Evolutionary conservation across 345 rosid species (phyloP).

Genomic region (Cardamine resedifolia): DNA sequence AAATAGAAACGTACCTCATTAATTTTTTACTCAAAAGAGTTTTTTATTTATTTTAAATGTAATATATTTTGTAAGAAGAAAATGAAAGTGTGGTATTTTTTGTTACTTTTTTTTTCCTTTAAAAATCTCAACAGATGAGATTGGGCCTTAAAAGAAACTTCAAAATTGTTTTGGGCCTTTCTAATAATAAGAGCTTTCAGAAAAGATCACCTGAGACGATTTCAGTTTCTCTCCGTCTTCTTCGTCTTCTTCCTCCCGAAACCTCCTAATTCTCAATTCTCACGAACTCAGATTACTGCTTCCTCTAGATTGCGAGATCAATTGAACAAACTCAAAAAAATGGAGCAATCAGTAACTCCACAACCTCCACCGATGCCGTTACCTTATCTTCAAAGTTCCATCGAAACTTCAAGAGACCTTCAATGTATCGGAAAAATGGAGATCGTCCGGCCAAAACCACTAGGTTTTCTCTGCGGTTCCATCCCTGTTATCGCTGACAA

Average conservation of each 20-base stretch:
- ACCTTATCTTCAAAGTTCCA: conserved; percentile 38
- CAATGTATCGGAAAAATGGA: conserved; percentile 82
- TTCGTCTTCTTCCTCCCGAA: neutral
- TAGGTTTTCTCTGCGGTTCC: conserved; percentile 90
- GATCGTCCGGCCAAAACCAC: conserved; percentile 64
- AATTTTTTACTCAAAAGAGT: no score
- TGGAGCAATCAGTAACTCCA: neutral
- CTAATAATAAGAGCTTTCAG: neutral
- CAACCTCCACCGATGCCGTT: neutral
- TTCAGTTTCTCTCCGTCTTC: neutral
- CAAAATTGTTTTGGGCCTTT: neutral
- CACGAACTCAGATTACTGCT: neutral
- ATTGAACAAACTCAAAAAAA: neutral
- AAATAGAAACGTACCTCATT: no score
- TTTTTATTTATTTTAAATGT: no score
- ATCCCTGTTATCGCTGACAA: conserved; percentile 85
- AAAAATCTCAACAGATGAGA: no score
- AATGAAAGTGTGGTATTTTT: no score
- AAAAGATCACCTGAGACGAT: neutral
- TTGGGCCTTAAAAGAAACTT: neutral
- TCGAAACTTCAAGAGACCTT: conserved; percentile 55
- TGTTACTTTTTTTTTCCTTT: no score
- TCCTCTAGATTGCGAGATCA: neutral
- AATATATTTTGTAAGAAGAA: no score
- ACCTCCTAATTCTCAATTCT: neutral